Percentiles rank a stretch among this genome's conserved stretches.
Conservation (phyloP, 2,329 filamentous ascomycete species). For the Microascus cirrosus region DNA sequence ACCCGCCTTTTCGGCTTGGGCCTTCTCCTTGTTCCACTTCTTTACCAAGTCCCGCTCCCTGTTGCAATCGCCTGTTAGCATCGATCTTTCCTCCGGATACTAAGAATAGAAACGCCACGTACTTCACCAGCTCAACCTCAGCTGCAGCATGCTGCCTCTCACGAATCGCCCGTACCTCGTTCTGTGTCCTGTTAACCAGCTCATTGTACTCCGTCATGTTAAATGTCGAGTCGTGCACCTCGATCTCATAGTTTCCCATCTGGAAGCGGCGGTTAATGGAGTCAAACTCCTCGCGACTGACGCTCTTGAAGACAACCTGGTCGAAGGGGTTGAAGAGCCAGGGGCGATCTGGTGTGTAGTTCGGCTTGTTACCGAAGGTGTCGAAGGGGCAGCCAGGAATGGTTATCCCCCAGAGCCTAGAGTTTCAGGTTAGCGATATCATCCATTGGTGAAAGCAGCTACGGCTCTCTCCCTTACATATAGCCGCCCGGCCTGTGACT, state of each 20-base stretch:
- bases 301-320: slow-evolving; percentile 17
- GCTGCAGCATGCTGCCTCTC: neutral
- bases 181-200: slow-evolving; percentile 10
- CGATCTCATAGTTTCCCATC: slow-evolving; percentile 16
- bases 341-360: slow-evolving; percentile 15
- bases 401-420: neutral
- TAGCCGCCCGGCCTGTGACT: no score
- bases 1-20: slow-evolving; percentile 8
- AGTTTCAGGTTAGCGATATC: neutral
- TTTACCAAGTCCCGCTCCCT: slow-evolving; percentile 16
- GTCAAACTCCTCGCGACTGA: slow-evolving; percentile 17
- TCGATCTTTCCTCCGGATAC: no score
- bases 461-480: no score
- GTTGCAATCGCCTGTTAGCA: no score
- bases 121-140: slow-evolving; percentile 6
- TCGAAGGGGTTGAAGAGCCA: slow-evolving; percentile 24
- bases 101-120: no score
- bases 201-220: slow-evolving; percentile 16
- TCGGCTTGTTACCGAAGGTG: slow-evolving; percentile 13
- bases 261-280: slow-evolving; percentile 13
- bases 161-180: slow-evolving; percentile 6
- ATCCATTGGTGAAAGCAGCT: neutral
- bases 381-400: neutral
- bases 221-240: slow-evolving; percentile 15
- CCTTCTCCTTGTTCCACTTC: slow-evolving; percentile 16